Base-by-base conservation (phyloP, 2,329 filamentous ascomycete genomes). In the Pyricularia sp. region DNA sequence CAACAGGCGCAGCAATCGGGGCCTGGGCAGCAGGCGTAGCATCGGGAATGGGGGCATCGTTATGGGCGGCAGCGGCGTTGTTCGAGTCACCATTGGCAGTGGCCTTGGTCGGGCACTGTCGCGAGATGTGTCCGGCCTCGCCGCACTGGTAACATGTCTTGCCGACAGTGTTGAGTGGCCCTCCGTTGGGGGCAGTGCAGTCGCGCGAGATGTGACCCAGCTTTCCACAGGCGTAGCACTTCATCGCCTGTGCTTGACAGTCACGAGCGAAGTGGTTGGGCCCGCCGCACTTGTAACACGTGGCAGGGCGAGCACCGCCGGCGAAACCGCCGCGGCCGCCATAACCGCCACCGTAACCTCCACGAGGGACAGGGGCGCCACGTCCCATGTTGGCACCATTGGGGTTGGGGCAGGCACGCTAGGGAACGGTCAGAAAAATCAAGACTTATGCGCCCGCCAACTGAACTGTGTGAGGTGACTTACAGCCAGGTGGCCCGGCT, bases 121-220 rank as follows among this genome's bases (percentile, higher is more conserved):
- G 89, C 66, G 91, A 96, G 78, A 97, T 97, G 79, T 97, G 93
- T 64, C 94, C 94, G 66, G 92, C 87, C 81, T 97, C 90, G 70
- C 93, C 91, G 75, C 94, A 99, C 77, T 93, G 89, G 82, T 99
- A 99, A 86, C 94, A 99, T 69, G 93, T 96, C 87, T 97, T 99
- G 74, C 93, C 93, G 68, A 91, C 91, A 69, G 91, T 96, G 84
- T 94, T 97, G 70, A 97, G 83, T 61, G 93, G 92, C 28, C 94
- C 94, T 65, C 94, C 94, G 77, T 97, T 97, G 69, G 94, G 93
- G 67, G 93, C 91, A 61, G 93, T 96, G 83, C 94, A 99, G 78
- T 99, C 94, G 72, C 83, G 82, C 12, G 90, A 96, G 77, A 96
- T 96, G 80, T 96, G 92, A 63, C 91, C 91, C 70, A 96, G 86